These are phyloP conservation scores for Suillus americanus DNA, from an alignment of 768 basidiomycete genomes.

Conservation along the genomic window DNA sequence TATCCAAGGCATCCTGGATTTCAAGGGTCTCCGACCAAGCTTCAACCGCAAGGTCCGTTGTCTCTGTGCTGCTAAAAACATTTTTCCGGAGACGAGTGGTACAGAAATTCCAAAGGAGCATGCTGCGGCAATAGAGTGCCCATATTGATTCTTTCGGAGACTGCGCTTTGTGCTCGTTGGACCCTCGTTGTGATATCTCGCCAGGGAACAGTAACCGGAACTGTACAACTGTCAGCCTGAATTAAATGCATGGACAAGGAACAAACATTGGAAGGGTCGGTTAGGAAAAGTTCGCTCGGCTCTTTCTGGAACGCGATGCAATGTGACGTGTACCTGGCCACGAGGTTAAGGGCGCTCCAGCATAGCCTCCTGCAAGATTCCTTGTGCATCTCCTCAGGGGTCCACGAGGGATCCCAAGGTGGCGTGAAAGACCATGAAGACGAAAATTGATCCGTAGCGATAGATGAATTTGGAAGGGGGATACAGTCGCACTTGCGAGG, in stretches of 20 bases:
- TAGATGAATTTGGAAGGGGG: constrained; percentile 35
- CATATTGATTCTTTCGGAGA: constrained; percentile 78
- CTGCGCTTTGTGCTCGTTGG: constrained; percentile 40
- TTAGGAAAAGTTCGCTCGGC: constrained; percentile 55
- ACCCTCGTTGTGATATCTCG: constrained; percentile 56
- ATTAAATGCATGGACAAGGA: constrained; percentile 7
- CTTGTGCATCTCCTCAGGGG: constrained; percentile 50
- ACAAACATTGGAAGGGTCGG: constrained; percentile 68
- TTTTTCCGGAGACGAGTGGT: constrained; percentile 47
- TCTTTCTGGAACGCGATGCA: constrained; percentile 65
- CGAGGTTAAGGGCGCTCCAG: constrained; percentile 71
- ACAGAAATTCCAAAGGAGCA: constrained; percentile 79
- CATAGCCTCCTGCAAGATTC: constrained; percentile 77
- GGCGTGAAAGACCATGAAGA: constrained; percentile 49
- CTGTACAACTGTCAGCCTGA: constrained; percentile 9
- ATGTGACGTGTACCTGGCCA: constrained; percentile 66
- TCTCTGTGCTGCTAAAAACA: constrained; percentile 45
- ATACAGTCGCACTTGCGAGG: constrained; percentile 49
- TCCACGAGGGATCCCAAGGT: constrained; percentile 65
- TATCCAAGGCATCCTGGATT: constrained; percentile 65
- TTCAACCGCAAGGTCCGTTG: constrained; percentile 57
- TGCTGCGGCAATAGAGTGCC: constrained; percentile 79
- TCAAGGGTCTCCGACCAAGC: constrained; percentile 66
- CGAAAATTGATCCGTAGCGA: constrained; percentile 34
- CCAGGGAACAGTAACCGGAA: constrained; percentile 68